Conservation (phyloP, 768 basidiomycete genomes). For the Tricholomella constricta region DNA sequence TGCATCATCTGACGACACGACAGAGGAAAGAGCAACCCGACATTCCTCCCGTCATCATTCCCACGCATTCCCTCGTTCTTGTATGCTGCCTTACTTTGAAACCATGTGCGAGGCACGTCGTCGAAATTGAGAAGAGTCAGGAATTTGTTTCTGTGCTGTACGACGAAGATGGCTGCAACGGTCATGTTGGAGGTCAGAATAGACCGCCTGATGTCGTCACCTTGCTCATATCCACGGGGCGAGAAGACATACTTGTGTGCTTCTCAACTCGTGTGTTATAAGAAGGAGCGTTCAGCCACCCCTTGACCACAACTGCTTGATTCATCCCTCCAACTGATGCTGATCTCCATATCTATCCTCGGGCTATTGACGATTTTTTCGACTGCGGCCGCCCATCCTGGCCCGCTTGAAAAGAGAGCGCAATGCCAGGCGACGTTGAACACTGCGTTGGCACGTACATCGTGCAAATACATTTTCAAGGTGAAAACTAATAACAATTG, state of each 20-base stretch:
- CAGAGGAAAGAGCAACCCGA: not conserved
- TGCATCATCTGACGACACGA: not conserved
- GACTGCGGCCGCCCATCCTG: constrained; percentile 5
- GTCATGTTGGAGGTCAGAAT: not conserved
- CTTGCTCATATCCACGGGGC: not conserved
- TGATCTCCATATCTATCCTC: not conserved
- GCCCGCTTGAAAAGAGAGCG: constrained; percentile 12
- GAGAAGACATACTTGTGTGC: not conserved
- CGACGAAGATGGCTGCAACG: not conserved
- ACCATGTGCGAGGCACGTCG: not conserved
- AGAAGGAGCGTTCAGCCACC: not conserved
- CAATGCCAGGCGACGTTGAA: constrained; percentile 21
- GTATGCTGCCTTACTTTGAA: not conserved
- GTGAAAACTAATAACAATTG: not conserved
- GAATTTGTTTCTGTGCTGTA: not conserved
- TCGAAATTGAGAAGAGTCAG: not conserved
- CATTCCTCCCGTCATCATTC: not conserved
- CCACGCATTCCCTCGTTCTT: not conserved
- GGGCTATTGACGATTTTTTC: not conserved
- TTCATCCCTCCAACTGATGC: not conserved
- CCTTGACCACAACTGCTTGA: not conserved
- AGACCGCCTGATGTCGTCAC: not conserved
- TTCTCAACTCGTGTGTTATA: not conserved
- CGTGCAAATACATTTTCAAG: not conserved
- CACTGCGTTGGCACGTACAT: constrained; percentile 15